These are phyloP conservation scores for Leccinum ponderosum DNA, from an alignment of 1,284 basidiomycete genomes.

Conservation along the genomic window DNA sequence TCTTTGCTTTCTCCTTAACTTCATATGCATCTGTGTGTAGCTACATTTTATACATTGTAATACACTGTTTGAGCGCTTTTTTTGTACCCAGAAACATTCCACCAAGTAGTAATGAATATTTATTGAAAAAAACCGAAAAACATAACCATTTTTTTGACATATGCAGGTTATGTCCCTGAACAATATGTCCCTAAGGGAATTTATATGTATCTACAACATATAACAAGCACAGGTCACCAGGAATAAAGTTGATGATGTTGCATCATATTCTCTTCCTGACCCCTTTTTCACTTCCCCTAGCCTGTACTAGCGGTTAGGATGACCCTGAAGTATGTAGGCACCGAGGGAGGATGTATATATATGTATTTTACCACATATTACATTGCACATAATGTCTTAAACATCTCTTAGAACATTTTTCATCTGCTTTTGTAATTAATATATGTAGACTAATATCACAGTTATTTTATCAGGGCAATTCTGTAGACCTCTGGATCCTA, in stretches of 20 bases:
- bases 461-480: too few relatives aligned
- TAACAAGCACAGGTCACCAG: neutral
- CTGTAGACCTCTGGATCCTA: too few relatives aligned
- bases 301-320: neutral
- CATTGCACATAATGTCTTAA: too few relatives aligned
- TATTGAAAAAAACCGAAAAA: neutral
- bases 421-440: too few relatives aligned
- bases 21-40: too few relatives aligned
- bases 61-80: neutral
- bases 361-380: too few relatives aligned
- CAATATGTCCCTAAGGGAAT: neutral
- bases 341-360: too few relatives aligned
- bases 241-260: neutral
- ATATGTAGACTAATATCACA: too few relatives aligned
- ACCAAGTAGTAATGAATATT: neutral
- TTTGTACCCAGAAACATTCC: neutral
- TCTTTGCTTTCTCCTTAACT: too few relatives aligned
- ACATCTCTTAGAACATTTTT: too few relatives aligned
- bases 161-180: neutral
- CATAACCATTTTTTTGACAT: neutral
- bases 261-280: neutral
- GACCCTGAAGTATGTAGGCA: too few relatives aligned
- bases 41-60: neutral
- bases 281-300: neutral
- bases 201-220: neutral